phyloP scores from a whole-genome alignment of 257 asterid species.

The Ballota nigra region DNA sequence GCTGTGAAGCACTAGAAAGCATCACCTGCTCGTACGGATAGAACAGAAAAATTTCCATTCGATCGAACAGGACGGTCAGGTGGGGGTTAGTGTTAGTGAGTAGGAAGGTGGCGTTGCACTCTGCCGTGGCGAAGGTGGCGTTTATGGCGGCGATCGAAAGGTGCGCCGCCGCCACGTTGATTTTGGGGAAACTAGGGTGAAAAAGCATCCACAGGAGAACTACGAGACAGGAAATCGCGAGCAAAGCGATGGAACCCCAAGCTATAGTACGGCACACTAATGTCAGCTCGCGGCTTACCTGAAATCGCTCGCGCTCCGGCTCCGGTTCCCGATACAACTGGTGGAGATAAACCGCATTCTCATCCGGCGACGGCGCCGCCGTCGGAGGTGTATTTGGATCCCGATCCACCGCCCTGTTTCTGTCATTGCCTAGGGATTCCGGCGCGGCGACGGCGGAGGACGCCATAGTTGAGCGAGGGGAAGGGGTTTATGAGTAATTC shows the following conservation, averaged over 20 bases:
- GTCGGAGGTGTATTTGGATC: too few species aligned
- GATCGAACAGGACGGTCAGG: conserved; percentile 23
- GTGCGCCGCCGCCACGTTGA: conserved; percentile 31
- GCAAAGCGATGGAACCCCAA: not conserved
- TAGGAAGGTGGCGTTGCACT: conserved; percentile 33
- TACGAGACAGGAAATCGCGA: not conserved
- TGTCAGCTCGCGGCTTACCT: conserved; percentile 12
- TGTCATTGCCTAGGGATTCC: not conserved
- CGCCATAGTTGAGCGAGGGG: conserved; percentile 14
- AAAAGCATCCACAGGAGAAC: conserved; percentile 23
- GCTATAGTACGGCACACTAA: conserved; percentile 10
- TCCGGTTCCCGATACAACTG: conserved; percentile 21
- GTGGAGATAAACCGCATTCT: conserved; percentile 17
- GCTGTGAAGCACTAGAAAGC: conserved; percentile 29
- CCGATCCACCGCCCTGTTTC: not conserved
- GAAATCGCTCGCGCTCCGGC: not conserved
- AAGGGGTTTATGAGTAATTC: not conserved
- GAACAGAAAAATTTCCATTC: conserved; percentile 26
- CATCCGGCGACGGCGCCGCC: not conserved
- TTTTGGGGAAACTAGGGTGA: conserved; percentile 33
- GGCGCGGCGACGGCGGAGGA: conserved; percentile 23
- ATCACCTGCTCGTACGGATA: conserved; percentile 17
- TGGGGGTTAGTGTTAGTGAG: conserved; percentile 43
- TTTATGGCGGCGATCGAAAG: conserved; percentile 18
- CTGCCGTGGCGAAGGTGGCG: conserved; percentile 21